Evolutionary conservation across 768 basidiomycete genomes (phyloP), one percentile per base, ranked within the genome.

Genomic region (Mycena albidolilacea): DNA sequence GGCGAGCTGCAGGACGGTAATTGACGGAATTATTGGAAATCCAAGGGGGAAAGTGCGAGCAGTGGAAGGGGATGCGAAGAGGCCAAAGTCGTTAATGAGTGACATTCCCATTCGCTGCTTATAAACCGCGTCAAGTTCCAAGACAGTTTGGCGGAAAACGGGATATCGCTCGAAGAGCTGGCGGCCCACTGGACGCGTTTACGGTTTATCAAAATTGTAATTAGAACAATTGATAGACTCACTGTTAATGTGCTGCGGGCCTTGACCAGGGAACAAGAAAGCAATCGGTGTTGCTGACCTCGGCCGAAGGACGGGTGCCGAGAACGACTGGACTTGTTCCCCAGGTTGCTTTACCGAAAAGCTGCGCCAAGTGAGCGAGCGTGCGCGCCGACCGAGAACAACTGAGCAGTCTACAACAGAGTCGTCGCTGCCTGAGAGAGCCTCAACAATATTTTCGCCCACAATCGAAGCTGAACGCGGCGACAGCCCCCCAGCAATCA

Each of bases 1-100:
- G 0, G 82, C 83, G 8, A 84, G 79, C 61, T 84, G 82, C 23
- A 83, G 50, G 57, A 83, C 80, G 0, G 82, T 74, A 41, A 84
- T 50, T 0, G 81, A 71, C 7, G 57, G 7, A 78, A 80, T 8
- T 79, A 78, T 67, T 3, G 79, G 78, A 59, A 58, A 67, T 12
- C 23, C 46, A 5, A 6, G 21, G 0, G 55, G 44, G 14, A 35
- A 38, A 19, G 38, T 38, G 19, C 23, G 5, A 19, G 5, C 6
- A 12, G 21, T 52, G 37, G 21, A 35, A 11, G 5, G 11, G 15
- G 37, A 8, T 9, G 3, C 48, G 23, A 71, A 71, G 39, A 71
- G 64, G 41, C 41, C 41, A 6, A 43, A 43, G 41, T 43, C 41
- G 41, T 43, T 43, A 5, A 43, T 43, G 41, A 43, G 41, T 43